Base-by-base conservation (phyloP, 148 eudicot species). In the Silene conica region DNA sequence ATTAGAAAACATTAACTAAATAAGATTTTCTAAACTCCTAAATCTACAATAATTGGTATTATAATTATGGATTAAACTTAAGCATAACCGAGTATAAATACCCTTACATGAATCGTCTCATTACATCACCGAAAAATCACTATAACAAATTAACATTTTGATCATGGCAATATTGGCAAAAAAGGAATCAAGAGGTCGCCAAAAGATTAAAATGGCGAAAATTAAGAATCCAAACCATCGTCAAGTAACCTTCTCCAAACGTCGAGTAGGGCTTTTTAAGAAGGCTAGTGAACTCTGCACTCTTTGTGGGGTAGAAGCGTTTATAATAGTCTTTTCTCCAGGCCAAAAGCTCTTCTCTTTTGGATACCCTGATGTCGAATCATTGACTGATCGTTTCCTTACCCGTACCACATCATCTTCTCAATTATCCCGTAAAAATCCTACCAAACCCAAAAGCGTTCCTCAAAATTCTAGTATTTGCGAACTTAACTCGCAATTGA, bases 181-280 rank as follows among this genome's bases (percentile, higher is more conserved):
- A 77, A 86, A 86, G 65, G 82, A 82, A 52, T 80, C 82, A 59
- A 73, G 69, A 67, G 89, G 92, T 23, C 84, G 92, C 16, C 88
- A 84, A 71, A 89, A 89, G 84, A 86, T 86, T 73, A 84, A 81
- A 76, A 89, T 89, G 59, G 83, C 82, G 1, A 82, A 77, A 72
- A 89, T 89, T 14, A 85, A 85, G 78, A 85, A 78, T n/a, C 85
- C 87, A 18, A 80, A 73, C 8, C 86, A 83, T 71, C 80, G 84
- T 22, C 88, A 87, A 75, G 92, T 86, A 22, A 85, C 92, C 18
- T 89, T 89, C 81, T 83, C 84, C 0, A 87, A 86, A 65, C 87
- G 92, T 12, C 90, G 92, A 5, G 13, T 74, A 13, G 90, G 92
- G 0, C 80, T 89, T 1, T 86, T 89, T 77, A 86, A 83, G 69